Evolutionary conservation across 2,329 filamentous ascomycete species (phyloP), one percentile per base, ranked within the genome.

Genomic region (Ophiostoma sp.): DNA sequence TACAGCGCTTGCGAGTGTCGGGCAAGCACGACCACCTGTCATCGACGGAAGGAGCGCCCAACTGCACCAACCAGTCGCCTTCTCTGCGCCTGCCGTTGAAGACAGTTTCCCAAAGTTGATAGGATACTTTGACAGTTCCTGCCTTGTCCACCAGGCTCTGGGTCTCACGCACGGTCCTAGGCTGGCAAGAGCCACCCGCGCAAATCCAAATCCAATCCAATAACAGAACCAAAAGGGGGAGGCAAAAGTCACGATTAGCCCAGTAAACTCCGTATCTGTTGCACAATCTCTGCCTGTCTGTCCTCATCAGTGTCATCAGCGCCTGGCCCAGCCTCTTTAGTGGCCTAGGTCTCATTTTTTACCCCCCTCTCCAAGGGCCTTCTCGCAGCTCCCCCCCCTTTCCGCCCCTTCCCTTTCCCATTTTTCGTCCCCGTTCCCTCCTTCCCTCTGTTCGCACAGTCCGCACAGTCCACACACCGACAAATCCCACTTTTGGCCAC

Each of bases 401-500:
- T 39, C 57, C 28, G 28, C 48, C 31, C 57, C n/a, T 68, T 68
- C 52, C 39, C 68, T 50, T 25, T 69, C 31, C 45, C 48, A 39
- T 74, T 73, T 71, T 73, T 57, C n/a, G 33, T 15, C 28, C 45
- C 70, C 64, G 19, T 36, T 71, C 71, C 57, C 42, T 69, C 72
- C 73, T 70, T 70, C 72, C 68, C 72, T 74, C 64, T 8, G 70
- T 74, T 72, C 73, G 73, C 75, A 75, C 73, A 76, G 70, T 73
- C 73, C 73, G 73, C 55, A 59, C 19, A 63, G 69, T 73, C 73
- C 72, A 75, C 75, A 75, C 75, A 76, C 75, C 75, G 75, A 76
- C 75, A 76, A 76, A 76, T 76, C 75, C 75, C 75, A 76, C 75
- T 75, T 76, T 75, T 76, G 75, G 75, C 75, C 75, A 76, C 75